Base-by-base conservation (phyloP, 805 yeast species). In the Starmera caribaea region DNA sequence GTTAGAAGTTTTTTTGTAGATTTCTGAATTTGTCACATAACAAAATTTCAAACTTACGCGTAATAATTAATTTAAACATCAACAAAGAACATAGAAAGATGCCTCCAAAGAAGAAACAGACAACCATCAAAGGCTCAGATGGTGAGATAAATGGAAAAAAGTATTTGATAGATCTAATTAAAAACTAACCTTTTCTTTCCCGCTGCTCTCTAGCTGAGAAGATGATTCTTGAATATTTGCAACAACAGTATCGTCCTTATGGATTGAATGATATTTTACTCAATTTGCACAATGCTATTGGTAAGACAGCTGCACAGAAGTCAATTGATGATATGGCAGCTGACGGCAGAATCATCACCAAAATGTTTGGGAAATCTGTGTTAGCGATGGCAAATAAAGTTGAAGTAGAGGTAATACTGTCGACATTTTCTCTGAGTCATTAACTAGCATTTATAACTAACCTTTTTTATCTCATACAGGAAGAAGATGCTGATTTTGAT, bases 231-330 rank as follows among this genome's bases (percentile, higher is more conserved):
- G 46, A 57, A 4, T 73, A 73, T 41, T 45, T 73, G 38, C 59
- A 51, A 17, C 54, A 55, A 3, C 74, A 71, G 44, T 69, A 67
- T 44, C 55, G 73, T 16, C 78, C 79, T 3, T 73, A 67, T 46
- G 69, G 71, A 1, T 53, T 65, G 8, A 63, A 66, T 36, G 79
- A 73, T 49, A 59, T 73, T 9, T 49, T 66, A 3, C 60, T 62
- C 36, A 73, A 73, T 38, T 44, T 73, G 30, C 74, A 71, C 38
- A 68, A 63, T 31, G 57, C 55, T 31, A 42, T 69, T 1, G 45
- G 53, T 5, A 72, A 68, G 39, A 35, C 61, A 2, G 51, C 50
- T 7, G 61, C 65, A 35, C 31, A 51, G 0, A 63, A 58, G 41
- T 55, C 67, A 1, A 42, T 73, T 30, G 72, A 69, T 3, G 43